These are phyloP conservation scores for Wallacemonas collosoma DNA, from an alignment of 208 protist genomes.

Conservation along the genomic window DNA sequence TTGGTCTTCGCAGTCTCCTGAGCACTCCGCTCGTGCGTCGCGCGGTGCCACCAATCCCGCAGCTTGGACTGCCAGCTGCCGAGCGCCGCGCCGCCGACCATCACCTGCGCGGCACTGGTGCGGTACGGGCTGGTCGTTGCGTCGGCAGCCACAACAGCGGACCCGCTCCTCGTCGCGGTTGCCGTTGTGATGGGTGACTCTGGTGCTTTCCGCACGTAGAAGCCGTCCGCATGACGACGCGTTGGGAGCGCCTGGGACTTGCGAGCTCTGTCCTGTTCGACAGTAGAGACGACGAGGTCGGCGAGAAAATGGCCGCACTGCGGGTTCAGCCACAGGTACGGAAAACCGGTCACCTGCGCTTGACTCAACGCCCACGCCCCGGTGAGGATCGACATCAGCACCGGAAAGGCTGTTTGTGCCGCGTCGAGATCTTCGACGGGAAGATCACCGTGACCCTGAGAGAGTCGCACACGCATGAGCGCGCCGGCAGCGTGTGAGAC, in stretches of 20 bases:
- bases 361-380: constrained; percentile 51
- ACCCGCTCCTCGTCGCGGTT: background rate
- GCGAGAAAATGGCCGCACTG: constrained; percentile 31
- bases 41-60: constrained; percentile 13
- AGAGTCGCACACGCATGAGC: constrained; percentile 36
- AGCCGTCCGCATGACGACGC: background rate
- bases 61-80: constrained; percentile 22
- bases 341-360: constrained; percentile 67
- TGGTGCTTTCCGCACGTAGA: constrained; percentile 4
- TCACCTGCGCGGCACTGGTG: no score
- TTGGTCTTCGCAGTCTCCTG: background rate
- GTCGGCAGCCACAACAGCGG: background rate
- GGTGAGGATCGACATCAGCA: constrained; percentile 45
- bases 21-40: background rate
- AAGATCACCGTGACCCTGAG: constrained; percentile 26
- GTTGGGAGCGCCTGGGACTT: background rate
- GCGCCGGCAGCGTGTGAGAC: constrained; percentile 39
- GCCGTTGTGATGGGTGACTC: background rate
- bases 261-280: background rate
- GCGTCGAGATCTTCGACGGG: constrained; percentile 16
- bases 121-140: no score
- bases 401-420: constrained; percentile 35
- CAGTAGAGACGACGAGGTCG: constrained; percentile 34
- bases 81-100: background rate
- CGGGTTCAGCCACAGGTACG: constrained; percentile 69